These are phyloP conservation scores for Orychophragmus violaceus DNA, from an alignment of 345 rosid species.

Conservation along the genomic window DNA sequence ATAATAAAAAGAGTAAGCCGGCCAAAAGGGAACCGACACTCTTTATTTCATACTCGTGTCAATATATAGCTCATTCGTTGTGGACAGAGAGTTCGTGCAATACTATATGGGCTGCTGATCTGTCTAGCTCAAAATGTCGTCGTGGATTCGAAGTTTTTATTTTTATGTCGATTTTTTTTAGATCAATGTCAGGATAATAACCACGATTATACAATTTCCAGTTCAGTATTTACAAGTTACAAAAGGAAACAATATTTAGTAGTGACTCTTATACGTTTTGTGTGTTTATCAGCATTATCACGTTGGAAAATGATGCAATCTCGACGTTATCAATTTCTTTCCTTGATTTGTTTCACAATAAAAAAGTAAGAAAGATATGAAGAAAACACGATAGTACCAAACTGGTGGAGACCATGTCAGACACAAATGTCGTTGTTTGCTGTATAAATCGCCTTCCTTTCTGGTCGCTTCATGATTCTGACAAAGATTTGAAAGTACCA, in stretches of 20 bases:
- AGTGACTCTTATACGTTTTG: not conserved
- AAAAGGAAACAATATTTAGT: too few species aligned
- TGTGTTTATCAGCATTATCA: not conserved
- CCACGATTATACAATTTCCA: too few species aligned
- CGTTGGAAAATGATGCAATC: not conserved
- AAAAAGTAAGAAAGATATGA: not conserved
- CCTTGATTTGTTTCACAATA: not conserved
- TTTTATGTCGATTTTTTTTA: not conserved
- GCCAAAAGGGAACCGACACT: constrained; percentile 25
- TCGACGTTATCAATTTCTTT: not conserved
- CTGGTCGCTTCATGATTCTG: not conserved
- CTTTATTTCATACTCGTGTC: not conserved
- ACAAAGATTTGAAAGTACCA: not conserved
- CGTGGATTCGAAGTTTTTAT: not conserved
- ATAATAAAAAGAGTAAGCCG: not conserved
- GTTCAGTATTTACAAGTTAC: too few species aligned
- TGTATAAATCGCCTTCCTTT: not conserved
- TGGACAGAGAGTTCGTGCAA: constrained; percentile 20
- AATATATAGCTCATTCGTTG: not conserved
- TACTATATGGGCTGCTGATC: not conserved
- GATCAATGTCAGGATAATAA: too few species aligned
- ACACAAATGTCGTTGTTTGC: constrained; percentile 4
- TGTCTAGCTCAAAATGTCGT: not conserved
- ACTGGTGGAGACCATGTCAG: constrained; percentile 21
- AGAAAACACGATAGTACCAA: not conserved